phyloP scores from a whole-genome alignment of 768 basidiomycete species.

The Mycena metata region DNA sequence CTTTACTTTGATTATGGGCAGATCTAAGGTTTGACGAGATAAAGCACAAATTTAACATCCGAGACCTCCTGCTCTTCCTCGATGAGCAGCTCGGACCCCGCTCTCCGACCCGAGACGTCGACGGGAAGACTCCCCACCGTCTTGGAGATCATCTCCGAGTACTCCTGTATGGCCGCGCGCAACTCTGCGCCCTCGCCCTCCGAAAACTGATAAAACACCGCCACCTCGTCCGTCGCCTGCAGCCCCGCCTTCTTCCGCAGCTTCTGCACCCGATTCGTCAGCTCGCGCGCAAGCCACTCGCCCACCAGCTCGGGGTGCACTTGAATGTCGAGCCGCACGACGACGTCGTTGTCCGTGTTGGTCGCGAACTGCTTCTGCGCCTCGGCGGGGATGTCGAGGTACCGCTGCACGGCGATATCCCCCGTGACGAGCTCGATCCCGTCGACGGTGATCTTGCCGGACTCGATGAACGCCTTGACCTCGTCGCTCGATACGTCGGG shows the following conservation, averaged over 20 bases:
- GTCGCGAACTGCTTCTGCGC: constrained; percentile 78
- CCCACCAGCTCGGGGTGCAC: constrained; percentile 87
- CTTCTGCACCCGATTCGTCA: constrained; percentile 95
- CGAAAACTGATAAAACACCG: constrained; percentile 88
- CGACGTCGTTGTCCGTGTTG: constrained; percentile 95
- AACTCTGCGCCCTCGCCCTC: constrained; percentile 76
- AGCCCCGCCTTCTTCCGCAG: constrained; percentile 95
- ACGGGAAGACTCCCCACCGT: constrained; percentile 81
- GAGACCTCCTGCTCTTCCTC: constrained; percentile 92
- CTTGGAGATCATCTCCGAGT: constrained; percentile 78
- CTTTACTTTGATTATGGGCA: background rate
- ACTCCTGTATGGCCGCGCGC: constrained; percentile 71
- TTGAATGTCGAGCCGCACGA: constrained; percentile 91
- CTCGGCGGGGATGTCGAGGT: constrained; percentile 81
- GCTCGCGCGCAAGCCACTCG: constrained; percentile 90
- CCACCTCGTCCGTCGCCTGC: constrained; percentile 94
- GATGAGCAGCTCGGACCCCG: constrained; percentile 67
- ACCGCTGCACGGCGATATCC: constrained; percentile 93
- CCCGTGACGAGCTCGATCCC: constrained; percentile 92
- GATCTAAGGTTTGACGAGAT: constrained; percentile 61
- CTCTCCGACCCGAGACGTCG: constrained; percentile 66
- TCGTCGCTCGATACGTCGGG: constrained; percentile 85
- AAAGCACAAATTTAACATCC: constrained; percentile 82
- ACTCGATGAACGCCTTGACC: constrained; percentile 80
- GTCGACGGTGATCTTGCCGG: constrained; percentile 85